Percentiles rank a stretch among this genome's conserved stretches.
Evolutionary conservation across 202 grass and related monocot species (phyloP).

Genomic region (Cymbopogon flexuosus): DNA sequence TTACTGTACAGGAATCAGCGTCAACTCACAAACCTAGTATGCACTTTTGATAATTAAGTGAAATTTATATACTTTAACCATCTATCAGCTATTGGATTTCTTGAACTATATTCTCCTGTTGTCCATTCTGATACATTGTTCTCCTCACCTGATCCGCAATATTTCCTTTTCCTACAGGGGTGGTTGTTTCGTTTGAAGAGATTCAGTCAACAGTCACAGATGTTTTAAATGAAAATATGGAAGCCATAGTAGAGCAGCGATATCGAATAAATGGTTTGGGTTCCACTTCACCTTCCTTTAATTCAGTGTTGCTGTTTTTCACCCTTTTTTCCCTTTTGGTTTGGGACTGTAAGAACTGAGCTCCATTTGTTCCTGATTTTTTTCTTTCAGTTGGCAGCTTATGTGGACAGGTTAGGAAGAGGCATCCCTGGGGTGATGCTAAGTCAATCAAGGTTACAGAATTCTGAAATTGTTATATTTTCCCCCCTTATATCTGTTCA

Average conservation of each 20-base stretch:
- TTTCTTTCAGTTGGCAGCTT: slow-evolving; percentile 65
- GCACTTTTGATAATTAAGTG: neutral
- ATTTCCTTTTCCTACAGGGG: slow-evolving; percentile 44
- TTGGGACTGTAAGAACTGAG: neutral
- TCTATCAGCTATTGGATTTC: neutral
- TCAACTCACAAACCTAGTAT: neutral
- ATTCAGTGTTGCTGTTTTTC: neutral
- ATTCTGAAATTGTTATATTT: neutral
- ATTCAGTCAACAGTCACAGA: slow-evolving; percentile 53
- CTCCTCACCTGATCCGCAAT: neutral
- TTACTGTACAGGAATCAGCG: neutral
- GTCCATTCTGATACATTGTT: neutral
- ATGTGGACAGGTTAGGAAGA: slow-evolving; percentile 78
- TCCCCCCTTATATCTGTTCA: neutral
- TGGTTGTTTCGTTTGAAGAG: slow-evolving; percentile 69
- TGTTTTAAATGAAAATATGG: slow-evolving; percentile 68
- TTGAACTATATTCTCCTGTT: neutral
- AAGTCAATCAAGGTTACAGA: slow-evolving; percentile 59
- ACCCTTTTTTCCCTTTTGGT: neutral
- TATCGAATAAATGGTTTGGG: slow-evolving; percentile 79
- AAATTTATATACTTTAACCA: neutral
- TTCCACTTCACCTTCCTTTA: neutral
- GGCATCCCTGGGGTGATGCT: slow-evolving; percentile 80
- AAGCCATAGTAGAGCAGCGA: slow-evolving; percentile 62
- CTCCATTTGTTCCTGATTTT: neutral